Evolutionary conservation across 1,139 yeast species (phyloP), one percentile per base, ranked within the genome.

Genomic region (Arxiozyma bovina): DNA sequence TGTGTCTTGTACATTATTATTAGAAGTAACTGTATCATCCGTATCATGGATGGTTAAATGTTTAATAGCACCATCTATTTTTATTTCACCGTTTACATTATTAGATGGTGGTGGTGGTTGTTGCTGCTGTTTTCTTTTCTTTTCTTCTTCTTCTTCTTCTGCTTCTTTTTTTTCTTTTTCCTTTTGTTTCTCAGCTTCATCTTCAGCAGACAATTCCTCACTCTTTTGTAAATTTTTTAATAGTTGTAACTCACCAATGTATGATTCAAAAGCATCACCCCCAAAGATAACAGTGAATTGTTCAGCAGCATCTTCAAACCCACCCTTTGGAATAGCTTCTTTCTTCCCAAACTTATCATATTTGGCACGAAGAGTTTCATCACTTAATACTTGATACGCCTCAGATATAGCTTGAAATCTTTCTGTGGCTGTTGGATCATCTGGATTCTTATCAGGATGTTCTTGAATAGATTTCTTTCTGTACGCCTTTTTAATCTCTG

Each of bases 391-490:
- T 62, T 82, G 87, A 61, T 82, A 82, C 15, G 87, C 87, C 63
- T 82, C 83, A 30, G 87, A 85, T 17, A 83, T 82, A 57, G 79
- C 84, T 64, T 83, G 87, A 61, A 83, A 83, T 63, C 76, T 78
- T 44, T 67, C 60, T 25, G 87, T 88, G 1, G 90, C 89, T 38
- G 74, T 76, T 21, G 88, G 87, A 63, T 85, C 87, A 62, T 84
- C 81, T 6, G 96, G 97, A 64, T 91, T 89, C 74, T 93, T 93
- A 70, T 93, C 99, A 0, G 98, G 98, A 69, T 93, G 99, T 60
- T 88, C 85, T 56, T 74, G 77, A 64, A 91, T 82, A 7, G 98
- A 98, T 66, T 85, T 83, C 71, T 85, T 86, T 58, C 99, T 77
- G 73, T 93, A 93, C 0, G 97, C 96, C 70, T 87, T 89, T 71